Conservation (phyloP, 306 rosid species). For the Nissolia schottii region DNA sequence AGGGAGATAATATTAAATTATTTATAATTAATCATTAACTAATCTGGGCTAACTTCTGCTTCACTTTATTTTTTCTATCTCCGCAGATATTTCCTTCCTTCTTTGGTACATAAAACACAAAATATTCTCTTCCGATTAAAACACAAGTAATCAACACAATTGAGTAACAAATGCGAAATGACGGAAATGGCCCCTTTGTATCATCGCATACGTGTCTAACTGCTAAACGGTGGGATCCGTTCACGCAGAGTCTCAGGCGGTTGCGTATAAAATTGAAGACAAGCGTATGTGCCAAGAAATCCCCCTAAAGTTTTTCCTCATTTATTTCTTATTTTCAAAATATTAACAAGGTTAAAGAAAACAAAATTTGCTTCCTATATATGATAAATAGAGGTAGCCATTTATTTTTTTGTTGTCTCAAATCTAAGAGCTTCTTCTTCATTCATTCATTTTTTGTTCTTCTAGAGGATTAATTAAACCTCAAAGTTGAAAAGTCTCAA, state of each 20-base stretch:
- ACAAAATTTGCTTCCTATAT: background rate
- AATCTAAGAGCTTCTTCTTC: constrained; percentile 30
- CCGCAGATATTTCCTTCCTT: background rate
- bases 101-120: background rate
- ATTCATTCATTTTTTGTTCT: constrained; percentile 21
- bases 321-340: background rate
- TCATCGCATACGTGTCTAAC: constrained; percentile 5
- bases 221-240: constrained; percentile 18
- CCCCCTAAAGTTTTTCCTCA: background rate
- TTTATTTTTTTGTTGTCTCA: constrained; percentile 23
- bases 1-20: no score
- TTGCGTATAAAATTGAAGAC: constrained; percentile 26
- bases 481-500: background rate
- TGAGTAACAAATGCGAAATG: background rate
- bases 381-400: no score
- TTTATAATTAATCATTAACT: background rate
- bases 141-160: background rate
- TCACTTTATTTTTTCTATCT: background rate
- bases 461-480: background rate
- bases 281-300: constrained; percentile 37
- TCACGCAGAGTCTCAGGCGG: background rate
- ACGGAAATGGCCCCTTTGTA: background rate
- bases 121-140: background rate
- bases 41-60: background rate
- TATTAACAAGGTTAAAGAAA: background rate